phyloP scores from a whole-genome alignment of 345 rosid species.

The Syzygium aqueum region DNA sequence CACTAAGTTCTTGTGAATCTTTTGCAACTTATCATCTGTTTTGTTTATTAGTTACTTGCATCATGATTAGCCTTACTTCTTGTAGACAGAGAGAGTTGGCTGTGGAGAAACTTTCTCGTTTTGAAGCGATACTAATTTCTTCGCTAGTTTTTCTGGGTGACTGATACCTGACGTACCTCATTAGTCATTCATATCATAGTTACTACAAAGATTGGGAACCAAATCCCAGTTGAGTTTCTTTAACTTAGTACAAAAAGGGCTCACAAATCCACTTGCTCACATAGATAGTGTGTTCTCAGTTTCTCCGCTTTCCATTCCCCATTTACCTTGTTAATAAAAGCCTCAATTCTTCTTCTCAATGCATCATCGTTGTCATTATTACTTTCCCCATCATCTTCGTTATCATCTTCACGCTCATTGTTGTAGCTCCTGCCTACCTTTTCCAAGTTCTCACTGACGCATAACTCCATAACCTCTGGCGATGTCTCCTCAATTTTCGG shows the following conservation, averaged over 20 bases:
- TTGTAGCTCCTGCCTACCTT: neutral
- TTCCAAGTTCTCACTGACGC: neutral
- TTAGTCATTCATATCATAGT: neutral
- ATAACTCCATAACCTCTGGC: neutral
- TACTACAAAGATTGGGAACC: neutral
- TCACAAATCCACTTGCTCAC: neutral
- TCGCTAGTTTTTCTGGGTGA: neutral
- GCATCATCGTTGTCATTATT: constrained; percentile 21
- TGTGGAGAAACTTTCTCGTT: neutral
- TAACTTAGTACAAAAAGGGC: neutral
- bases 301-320: constrained; percentile 49
- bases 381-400: neutral
- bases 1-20: neutral
- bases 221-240: neutral
- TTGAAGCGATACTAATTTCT: neutral
- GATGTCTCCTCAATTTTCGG: neutral
- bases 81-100: neutral
- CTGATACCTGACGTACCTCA: neutral
- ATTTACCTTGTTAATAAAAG: constrained; percentile 46
- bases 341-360: constrained; percentile 49
- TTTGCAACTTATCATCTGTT: neutral
- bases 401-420: neutral
- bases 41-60: neutral
- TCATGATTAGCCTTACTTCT: neutral
- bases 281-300: neutral